Evolutionary conservation across 768 basidiomycete species (phyloP), one percentile per base, ranked within the genome.

Genomic region (Pleurotus cornucopiae): DNA sequence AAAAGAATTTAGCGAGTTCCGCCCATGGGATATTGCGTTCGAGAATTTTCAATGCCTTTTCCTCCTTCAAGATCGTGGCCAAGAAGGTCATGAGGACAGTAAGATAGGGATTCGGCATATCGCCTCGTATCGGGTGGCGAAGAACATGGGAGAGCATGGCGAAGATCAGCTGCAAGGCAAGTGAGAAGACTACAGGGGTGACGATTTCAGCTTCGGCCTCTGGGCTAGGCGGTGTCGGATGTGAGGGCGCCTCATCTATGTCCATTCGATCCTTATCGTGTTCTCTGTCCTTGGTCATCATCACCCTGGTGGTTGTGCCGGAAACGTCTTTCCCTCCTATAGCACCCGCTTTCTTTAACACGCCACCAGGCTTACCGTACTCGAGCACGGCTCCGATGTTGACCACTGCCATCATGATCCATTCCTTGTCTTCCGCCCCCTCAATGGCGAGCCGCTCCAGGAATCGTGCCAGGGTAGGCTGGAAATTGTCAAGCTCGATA

Each of bases 401-500:
- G 62, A 92, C 76, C 46, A 89, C 74, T 0, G 84, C 96, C 92
- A 98, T 96, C 89, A 95, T 94, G 62, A 92, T 87, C 97, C 97
- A 99, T 56, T 96, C 92, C 25, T 86, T 84, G 65, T 86, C 88
- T 61, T 89, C 83, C 0, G 84, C 86, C 7, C 82, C 84, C 58
- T 95, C 91, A 56, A 94, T 87, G 52, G 85, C 79, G 2, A 96
- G 80, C 40, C 91, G 86, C 68, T 96, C 94, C 38, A 94, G 78
- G 67, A 95, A 90, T 16, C 93, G 87, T 1, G 87, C 88, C 21
- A 94, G 81, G 0, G 87, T 87, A 11, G 85, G 77, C 43, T 81
- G 72, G 66, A 98, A 98, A 67, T 94, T 90, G 68, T 99, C 97
- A 23, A 99, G 83, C 60, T 94, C 82, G 60, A 97, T 93, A 60